Evolutionary conservation across 2,329 filamentous ascomycete genomes (phyloP), one percentile per base, ranked within the genome.

Genomic region (Diplocarpon mali): DNA sequence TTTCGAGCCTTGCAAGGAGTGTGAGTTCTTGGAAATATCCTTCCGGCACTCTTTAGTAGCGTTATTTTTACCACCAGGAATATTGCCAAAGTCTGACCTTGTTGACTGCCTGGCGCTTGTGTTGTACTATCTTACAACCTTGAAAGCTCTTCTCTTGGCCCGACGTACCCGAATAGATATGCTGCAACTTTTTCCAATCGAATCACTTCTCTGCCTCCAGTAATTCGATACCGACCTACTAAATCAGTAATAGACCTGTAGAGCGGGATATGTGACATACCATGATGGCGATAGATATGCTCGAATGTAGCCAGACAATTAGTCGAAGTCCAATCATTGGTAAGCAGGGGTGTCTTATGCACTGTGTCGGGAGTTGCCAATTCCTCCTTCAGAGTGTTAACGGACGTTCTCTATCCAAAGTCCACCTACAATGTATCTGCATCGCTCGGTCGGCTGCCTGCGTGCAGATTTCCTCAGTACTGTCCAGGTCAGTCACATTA

Each of bases 401-500:
- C 20, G 7, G 20, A 7, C 20, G 4, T 24, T 7, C 20, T 24
- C 3, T 24, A 4, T 24, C 20, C 7, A 24, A 3, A 10, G 3
- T 34, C 1, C 13, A 54, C 49, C 41, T 51, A 64, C 70, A 64
- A 49, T 55, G 53, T 13, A 55, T 48, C 38, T 80, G 76, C 24
- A 80, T 80, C 2, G 76, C 76, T 27, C 70, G 65, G 56, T 81
- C 77, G 2, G 76, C 76, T 2, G 76, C 73, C 56, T 80, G 67
- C 10, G 70, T 75, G 42, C 72, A 77, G 31, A 54, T 80, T 80
- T 0, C 74, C 76, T 67, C 73, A 80, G 57, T 78, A 80, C 54
- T 56, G 30, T 15, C 15, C 12, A n/a, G 8, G 14, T 37, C 90
- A 90, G 95, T 62, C 72, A 95, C 88, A 28, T 15, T 87, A 87